Evolutionary conservation across 1,139 yeast genomes (phyloP).

Genomic region (Hyphopichia burtonii): DNA sequence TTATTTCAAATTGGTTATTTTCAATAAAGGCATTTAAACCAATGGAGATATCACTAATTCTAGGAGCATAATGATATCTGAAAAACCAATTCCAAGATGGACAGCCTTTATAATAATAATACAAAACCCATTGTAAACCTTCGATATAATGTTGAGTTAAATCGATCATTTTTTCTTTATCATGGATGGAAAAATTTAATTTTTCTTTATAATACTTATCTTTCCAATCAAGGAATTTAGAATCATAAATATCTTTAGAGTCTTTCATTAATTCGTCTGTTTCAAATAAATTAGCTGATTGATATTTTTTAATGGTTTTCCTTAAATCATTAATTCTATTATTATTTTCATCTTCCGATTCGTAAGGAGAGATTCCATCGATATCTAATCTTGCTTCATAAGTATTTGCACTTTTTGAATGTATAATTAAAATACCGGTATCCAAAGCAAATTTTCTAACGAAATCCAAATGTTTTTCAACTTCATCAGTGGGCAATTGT

Average conservation of each 20-base stretch:
- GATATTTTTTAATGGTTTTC: constrained; percentile 60
- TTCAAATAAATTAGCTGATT: constrained; percentile 65
- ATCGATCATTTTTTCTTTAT: constrained; percentile 55
- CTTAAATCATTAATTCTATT: constrained; percentile 46
- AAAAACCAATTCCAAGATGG: constrained; percentile 96
- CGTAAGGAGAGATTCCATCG: constrained; percentile 69
- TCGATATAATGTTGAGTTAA: constrained; percentile 84
- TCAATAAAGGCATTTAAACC: constrained; percentile 59
- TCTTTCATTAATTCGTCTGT: constrained; percentile 62
- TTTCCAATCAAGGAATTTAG: constrained; percentile 80
- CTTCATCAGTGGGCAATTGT: constrained; percentile 48
- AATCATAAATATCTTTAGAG: constrained; percentile 63
- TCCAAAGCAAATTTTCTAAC: constrained; percentile 63
- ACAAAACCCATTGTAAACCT: constrained; percentile 94
- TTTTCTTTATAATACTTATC: constrained; percentile 77
- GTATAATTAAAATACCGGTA: constrained; percentile 63
- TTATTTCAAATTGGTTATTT: constrained; percentile 37
- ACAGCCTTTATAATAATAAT: constrained; percentile 84
- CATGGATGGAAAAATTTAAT: constrained; percentile 60
- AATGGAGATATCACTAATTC: constrained; percentile 77
- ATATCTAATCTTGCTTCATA: constrained; percentile 64
- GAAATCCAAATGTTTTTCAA: constrained; percentile 53
- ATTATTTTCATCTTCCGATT: constrained; percentile 60
- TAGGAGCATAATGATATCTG: constrained; percentile 86
- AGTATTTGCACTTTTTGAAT: constrained; percentile 52